Evolutionary conservation across 495 filamentous ascomycete species (phyloP).

Genomic region (Neurospora tetrasperma): DNA sequence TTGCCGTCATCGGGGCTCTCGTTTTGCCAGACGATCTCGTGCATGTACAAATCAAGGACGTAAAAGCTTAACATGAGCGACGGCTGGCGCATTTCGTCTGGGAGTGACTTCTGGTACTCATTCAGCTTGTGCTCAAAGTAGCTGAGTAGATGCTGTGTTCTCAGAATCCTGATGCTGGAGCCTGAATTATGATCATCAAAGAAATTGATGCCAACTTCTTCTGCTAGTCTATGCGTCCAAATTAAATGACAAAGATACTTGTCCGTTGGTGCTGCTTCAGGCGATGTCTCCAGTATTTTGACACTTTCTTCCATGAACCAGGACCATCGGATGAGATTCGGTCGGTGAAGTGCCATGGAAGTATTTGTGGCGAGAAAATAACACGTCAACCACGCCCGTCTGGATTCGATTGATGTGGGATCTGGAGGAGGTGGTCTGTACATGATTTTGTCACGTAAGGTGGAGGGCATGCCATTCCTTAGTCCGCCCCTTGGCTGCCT

Average conservation of each 20-base stretch:
- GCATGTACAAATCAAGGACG: slow-evolving; percentile 67
- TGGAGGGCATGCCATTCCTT: slow-evolving; percentile 26
- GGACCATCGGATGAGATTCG: slow-evolving; percentile 72
- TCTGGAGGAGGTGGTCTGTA: slow-evolving; percentile 43
- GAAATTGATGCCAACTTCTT: slow-evolving; percentile 68
- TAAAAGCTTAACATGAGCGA: slow-evolving; percentile 50
- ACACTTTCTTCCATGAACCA: slow-evolving; percentile 80
- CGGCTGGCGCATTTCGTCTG: slow-evolving; percentile 35
- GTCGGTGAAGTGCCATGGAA: slow-evolving; percentile 69
- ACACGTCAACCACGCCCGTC: slow-evolving; percentile 70
- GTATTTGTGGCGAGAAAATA: slow-evolving; percentile 68
- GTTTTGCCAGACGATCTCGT: slow-evolving; percentile 74
- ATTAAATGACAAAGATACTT: slow-evolving; percentile 63
- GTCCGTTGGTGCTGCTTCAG: slow-evolving; percentile 64
- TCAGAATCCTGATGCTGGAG: slow-evolving; percentile 60
- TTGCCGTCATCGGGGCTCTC: slow-evolving; percentile 56
- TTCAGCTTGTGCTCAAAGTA: slow-evolving; percentile 68
- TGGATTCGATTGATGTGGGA: slow-evolving; percentile 57
- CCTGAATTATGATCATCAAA: slow-evolving; percentile 60
- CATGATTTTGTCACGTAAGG: slow-evolving; percentile 40
- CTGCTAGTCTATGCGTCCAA: slow-evolving; percentile 66
- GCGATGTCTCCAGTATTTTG: slow-evolving; percentile 58
- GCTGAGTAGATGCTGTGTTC: slow-evolving; percentile 63
- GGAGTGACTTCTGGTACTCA: slow-evolving; percentile 50
- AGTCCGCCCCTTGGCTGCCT: slow-evolving; percentile 27